These are phyloP conservation scores for Calocybe cyanea DNA, from an alignment of 768 basidiomycete genomes.

Conservation along the genomic window DNA sequence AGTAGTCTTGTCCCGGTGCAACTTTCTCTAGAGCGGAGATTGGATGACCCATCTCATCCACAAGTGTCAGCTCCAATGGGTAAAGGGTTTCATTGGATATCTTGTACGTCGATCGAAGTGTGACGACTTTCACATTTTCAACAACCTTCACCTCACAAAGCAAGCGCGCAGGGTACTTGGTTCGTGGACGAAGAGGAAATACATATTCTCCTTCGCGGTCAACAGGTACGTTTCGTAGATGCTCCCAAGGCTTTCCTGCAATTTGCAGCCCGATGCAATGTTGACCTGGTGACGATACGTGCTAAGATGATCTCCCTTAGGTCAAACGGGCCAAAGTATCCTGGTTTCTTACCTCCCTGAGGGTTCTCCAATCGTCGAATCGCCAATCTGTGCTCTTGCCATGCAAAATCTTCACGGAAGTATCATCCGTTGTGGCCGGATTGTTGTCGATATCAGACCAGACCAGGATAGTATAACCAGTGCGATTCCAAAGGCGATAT, in stretches of 20 bases:
- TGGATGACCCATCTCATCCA: slow-evolving; percentile 82
- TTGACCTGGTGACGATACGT: slow-evolving; percentile 65
- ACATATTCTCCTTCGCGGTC: slow-evolving; percentile 91
- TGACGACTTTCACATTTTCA: slow-evolving; percentile 92
- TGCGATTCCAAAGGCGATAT: slow-evolving; percentile 88
- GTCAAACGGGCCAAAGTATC: background rate
- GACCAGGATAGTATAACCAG: slow-evolving; percentile 78
- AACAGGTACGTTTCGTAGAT: slow-evolving; percentile 82
- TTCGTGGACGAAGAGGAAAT: slow-evolving; percentile 79
- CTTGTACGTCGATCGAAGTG: slow-evolving; percentile 87
- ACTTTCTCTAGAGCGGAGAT: slow-evolving; percentile 82
- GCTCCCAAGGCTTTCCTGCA: slow-evolving; percentile 85
- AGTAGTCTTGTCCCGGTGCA: slow-evolving; percentile 84
- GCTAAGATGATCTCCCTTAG: slow-evolving; percentile 30
- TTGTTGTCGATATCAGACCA: slow-evolving; percentile 79
- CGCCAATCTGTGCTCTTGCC: slow-evolving; percentile 88
- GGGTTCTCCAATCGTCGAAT: slow-evolving; percentile 93
- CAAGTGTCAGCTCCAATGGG: slow-evolving; percentile 86
- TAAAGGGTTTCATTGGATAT: slow-evolving; percentile 90
- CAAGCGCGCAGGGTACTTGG: slow-evolving; percentile 72
- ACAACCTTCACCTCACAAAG: slow-evolving; percentile 87
- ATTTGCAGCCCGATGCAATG: slow-evolving; percentile 87
- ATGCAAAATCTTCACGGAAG: slow-evolving; percentile 60
- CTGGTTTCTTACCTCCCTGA: slow-evolving; percentile 69
- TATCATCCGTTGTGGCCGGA: slow-evolving; percentile 40